Evolutionary conservation across 306 rosid genomes (phyloP).

Genomic region (Castanea crenata): DNA sequence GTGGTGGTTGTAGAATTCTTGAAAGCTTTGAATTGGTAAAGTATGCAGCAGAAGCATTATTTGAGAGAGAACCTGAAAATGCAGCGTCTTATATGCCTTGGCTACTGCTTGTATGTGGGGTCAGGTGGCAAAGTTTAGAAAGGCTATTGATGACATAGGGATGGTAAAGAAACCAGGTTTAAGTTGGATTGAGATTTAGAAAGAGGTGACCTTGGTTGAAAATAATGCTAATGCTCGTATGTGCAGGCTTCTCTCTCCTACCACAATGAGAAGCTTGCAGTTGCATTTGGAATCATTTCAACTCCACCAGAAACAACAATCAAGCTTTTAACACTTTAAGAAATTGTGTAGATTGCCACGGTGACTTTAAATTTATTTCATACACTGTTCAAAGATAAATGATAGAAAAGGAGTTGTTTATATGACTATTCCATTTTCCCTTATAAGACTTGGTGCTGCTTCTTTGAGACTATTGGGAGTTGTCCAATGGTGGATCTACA

Average conservation of each 20-base stretch:
- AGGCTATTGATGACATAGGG: slow-evolving; percentile 47
- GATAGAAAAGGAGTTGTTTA: slow-evolving; percentile 51
- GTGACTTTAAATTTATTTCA: slow-evolving; percentile 54
- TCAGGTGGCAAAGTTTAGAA: background rate
- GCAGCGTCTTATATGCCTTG: slow-evolving; percentile 59
- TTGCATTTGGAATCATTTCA: slow-evolving; percentile 65
- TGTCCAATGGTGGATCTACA: too few species aligned
- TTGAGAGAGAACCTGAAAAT: slow-evolving; percentile 66
- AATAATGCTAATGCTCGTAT: slow-evolving; percentile 52
- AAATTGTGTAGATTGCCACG: slow-evolving; percentile 73
- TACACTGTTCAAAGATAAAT: slow-evolving; percentile 47
- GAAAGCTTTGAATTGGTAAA: slow-evolving; percentile 57
- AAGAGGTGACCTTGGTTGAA: slow-evolving; percentile 40
- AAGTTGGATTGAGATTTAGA: slow-evolving; percentile 72
- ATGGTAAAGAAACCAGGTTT: slow-evolving; percentile 58
- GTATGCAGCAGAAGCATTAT: slow-evolving; percentile 60
- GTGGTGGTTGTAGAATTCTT: slow-evolving; percentile 74
- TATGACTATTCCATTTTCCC: too few species aligned
- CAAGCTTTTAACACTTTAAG: slow-evolving; percentile 64
- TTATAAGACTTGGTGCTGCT: too few species aligned
- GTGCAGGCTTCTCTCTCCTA: slow-evolving; percentile 70
- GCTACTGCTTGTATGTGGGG: slow-evolving; percentile 15
- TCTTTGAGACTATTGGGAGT: too few species aligned
- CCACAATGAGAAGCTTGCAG: slow-evolving; percentile 75
- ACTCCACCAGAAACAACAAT: slow-evolving; percentile 52